Evolutionary conservation across 108 stramenopile genomes (phyloP).

Genomic region (Cyclostephanos invisitatus): DNA sequence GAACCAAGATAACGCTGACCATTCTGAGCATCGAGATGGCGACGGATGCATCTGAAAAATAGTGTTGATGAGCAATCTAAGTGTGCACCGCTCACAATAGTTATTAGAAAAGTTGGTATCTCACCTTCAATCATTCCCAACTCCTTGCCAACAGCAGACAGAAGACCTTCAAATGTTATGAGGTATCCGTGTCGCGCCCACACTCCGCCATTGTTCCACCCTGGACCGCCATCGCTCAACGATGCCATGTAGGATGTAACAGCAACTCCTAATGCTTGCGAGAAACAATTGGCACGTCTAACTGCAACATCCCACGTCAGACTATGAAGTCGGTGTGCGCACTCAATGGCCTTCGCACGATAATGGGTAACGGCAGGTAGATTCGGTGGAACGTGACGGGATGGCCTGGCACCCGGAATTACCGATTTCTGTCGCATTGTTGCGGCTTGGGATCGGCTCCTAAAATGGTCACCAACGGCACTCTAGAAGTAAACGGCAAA

Average conservation of each 20-base stretch:
- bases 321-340: constrained; percentile 65
- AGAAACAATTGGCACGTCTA: constrained; percentile 80
- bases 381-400: constrained; percentile 54
- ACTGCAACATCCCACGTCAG: constrained; percentile 83
- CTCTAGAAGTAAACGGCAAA: constrained; percentile 9
- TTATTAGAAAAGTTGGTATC: neutral
- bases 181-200: constrained; percentile 86
- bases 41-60: constrained; percentile 66
- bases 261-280: constrained; percentile 82
- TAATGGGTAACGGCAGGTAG: constrained; percentile 38
- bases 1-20: constrained; percentile 64
- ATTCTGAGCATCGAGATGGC: constrained; percentile 83
- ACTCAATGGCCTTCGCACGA: constrained; percentile 65
- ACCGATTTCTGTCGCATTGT: constrained; percentile 51
- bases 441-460: constrained; percentile 26
- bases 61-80: neutral
- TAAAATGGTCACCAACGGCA: constrained; percentile 65
- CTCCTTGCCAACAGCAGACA: constrained; percentile 88
- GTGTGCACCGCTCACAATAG: neutral
- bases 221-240: constrained; percentile 78
- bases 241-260: constrained; percentile 74
- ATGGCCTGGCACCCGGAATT: constrained; percentile 39
- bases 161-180: constrained; percentile 84
- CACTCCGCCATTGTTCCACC: constrained; percentile 34
- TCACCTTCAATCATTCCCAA: constrained; percentile 79